A percentile compares a stretch with the other conserved stretches of the same genome.
Evolutionary conservation across 768 basidiomycete genomes (phyloP).

Genomic region (Psilocybe cubensis): DNA sequence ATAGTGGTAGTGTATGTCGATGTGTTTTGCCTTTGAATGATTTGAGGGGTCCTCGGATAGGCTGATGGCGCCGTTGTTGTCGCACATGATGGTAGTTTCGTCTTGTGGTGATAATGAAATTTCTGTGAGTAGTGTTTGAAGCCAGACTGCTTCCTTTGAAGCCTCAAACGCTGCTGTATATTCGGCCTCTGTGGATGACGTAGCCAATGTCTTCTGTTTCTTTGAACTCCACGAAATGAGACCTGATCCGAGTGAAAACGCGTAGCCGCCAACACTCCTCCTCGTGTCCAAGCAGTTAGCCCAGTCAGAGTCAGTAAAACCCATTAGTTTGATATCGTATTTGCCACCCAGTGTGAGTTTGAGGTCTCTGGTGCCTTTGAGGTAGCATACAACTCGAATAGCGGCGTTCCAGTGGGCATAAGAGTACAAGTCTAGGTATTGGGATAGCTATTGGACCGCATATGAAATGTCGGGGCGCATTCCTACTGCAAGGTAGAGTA

Average conservation of each 20-base stretch:
- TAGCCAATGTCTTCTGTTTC: constrained; percentile 34
- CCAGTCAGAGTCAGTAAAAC: constrained; percentile 30
- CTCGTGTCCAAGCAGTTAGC: constrained; percentile 26
- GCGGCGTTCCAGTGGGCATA: constrained; percentile 30
- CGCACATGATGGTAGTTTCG: constrained; percentile 20
- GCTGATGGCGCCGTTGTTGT: constrained; percentile 41
- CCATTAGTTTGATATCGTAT: constrained; percentile 18
- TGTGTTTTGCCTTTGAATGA: constrained; percentile 44
- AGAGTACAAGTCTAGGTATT: constrained; percentile 30
- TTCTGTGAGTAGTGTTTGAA: constrained; percentile 11
- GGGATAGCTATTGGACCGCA: constrained; percentile 19
- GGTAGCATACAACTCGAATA: constrained; percentile 21
- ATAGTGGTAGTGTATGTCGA: constrained; percentile 43
- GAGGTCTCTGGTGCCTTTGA: constrained; percentile 20
- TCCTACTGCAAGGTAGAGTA: constrained; percentile 13
- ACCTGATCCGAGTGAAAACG: constrained; percentile 25
- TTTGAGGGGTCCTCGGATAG: constrained; percentile 35
- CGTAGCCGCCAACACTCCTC: constrained; percentile 24
- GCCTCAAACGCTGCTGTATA: constrained; percentile 43
- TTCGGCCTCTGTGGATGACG: constrained; percentile 42
- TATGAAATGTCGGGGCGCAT: background rate
- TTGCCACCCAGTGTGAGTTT: constrained; percentile 18
- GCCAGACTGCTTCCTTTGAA: constrained; percentile 24
- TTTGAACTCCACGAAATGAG: constrained; percentile 33
- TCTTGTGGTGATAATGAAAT: constrained; percentile 1